Conservation (phyloP, 225 moss, liverwort and hornwort genomes). For the Straminergon stramineum region DNA sequence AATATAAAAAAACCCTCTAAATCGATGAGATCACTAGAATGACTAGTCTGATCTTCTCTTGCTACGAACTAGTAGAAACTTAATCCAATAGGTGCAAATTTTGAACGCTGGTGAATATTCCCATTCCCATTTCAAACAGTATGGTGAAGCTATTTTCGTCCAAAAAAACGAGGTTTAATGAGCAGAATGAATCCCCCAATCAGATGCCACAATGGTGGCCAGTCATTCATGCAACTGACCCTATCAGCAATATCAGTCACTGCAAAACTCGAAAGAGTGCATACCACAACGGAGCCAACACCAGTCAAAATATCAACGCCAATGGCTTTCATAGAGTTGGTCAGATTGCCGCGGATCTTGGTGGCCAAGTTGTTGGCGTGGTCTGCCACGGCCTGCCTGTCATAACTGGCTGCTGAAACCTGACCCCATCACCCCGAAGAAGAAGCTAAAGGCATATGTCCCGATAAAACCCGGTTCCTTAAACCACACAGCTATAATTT, state of each 20-base stretch:
- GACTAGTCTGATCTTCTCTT: background rate
- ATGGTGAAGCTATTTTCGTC: background rate
- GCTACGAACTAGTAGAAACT: background rate
- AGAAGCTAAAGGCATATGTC: background rate
- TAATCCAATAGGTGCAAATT: background rate
- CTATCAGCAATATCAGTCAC: background rate
- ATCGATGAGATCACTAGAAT: background rate
- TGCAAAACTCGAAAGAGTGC: background rate
- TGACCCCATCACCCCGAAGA: background rate
- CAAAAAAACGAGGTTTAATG: background rate
- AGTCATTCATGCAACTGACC: background rate
- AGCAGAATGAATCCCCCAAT: background rate
- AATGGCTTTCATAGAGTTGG: slow-evolving; percentile 91
- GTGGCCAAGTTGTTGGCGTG: slow-evolving; percentile 87
- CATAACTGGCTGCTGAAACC: slow-evolving; percentile 78
- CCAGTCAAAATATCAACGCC: slow-evolving; percentile 95
- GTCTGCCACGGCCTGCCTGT: slow-evolving; percentile 83
- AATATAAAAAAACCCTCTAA: background rate
- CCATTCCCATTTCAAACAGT: background rate
- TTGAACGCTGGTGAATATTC: background rate
- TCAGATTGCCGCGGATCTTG: slow-evolving; percentile 92
- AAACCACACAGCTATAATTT: background rate
- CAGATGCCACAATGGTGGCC: background rate
- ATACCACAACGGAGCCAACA: slow-evolving; percentile 81
- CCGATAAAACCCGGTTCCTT: background rate